These are phyloP conservation scores for Zasmidium citrigriseum DNA, from an alignment of 2,329 filamentous ascomycete species.

Conservation along the genomic window DNA sequence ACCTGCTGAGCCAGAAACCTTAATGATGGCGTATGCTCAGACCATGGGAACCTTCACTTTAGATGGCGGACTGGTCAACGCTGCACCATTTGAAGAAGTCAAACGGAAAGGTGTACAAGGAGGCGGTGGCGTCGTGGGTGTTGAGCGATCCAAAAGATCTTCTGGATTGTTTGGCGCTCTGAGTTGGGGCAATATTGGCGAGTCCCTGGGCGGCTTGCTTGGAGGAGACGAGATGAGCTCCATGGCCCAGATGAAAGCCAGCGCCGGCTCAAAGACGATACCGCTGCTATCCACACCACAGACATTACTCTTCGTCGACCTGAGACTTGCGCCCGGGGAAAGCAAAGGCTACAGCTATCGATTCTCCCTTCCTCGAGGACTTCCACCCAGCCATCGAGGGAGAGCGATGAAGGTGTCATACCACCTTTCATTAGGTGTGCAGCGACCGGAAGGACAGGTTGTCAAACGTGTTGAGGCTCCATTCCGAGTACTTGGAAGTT, in stretches of 20 bases:
- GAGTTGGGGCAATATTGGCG: constrained; percentile 85
- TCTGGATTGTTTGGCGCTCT: constrained; percentile 80
- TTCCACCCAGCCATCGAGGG: constrained; percentile 89
- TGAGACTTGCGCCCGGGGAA: constrained; percentile 84
- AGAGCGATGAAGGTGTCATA: constrained; percentile 94
- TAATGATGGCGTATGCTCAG: constrained; percentile 99
- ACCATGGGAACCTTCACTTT: constrained; percentile 88
- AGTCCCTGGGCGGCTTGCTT: constrained; percentile 84
- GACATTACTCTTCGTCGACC: constrained; percentile 91
- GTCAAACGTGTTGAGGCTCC: constrained; percentile 90
- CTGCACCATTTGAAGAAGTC: constrained; percentile 89
- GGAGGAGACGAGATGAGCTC: constrained; percentile 85
- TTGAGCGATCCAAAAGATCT: constrained; percentile 73
- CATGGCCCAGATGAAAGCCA: constrained; percentile 91
- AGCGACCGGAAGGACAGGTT: constrained; percentile 77
- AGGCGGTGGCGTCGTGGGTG: constrained; percentile 79
- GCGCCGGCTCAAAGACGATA: constrained; percentile 80
- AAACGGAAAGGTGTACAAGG: constrained; percentile 89
- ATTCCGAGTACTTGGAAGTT: constrained; percentile 89
- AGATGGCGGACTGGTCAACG: constrained; percentile 87
- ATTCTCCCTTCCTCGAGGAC: constrained; percentile 79
- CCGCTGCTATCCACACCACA: constrained; percentile 93
- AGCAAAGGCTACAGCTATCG: constrained; percentile 84
- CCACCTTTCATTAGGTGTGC: constrained; percentile 86
- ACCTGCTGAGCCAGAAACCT: constrained; percentile 66